phyloP scores from a whole-genome alignment of 371 early-diverging fungal species.

The Mucor sp. region DNA sequence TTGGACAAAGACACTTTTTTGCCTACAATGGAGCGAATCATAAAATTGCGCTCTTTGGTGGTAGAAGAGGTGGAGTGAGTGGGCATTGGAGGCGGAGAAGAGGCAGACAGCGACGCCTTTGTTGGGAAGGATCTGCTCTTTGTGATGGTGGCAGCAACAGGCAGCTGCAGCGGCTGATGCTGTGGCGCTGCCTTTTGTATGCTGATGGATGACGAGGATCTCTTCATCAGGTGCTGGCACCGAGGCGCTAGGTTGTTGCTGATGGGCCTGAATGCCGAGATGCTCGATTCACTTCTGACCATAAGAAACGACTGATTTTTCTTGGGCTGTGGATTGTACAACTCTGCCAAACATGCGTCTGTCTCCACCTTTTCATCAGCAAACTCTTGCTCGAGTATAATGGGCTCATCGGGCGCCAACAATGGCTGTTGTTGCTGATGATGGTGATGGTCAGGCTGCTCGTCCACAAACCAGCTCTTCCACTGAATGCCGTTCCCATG shows the following conservation, averaged over 20 bases:
- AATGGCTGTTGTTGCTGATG: not conserved
- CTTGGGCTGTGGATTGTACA: not conserved
- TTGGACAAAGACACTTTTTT: conserved; percentile 48
- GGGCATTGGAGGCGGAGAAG: conserved; percentile 21
- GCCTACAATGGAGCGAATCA: conserved; percentile 40
- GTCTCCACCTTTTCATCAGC: conserved; percentile 26
- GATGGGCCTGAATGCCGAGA: conserved; percentile 35
- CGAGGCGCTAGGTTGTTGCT: conserved; percentile 34
- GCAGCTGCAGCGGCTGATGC: not conserved
- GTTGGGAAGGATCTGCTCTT: conserved; percentile 46
- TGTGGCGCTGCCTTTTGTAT: not conserved
- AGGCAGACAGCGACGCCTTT: conserved; percentile 17
- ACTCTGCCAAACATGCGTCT: not conserved
- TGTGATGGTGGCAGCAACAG: conserved; percentile 18
- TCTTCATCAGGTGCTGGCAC: conserved; percentile 11
- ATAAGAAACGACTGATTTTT: conserved; percentile 12
- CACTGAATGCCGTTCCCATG: conserved; percentile 7
- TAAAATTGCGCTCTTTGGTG: conserved; percentile 28
- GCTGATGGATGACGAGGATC: not conserved
- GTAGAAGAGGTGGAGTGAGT: not conserved
- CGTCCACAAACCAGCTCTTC: conserved; percentile 25
- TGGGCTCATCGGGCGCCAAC: not conserved
- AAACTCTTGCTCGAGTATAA: conserved; percentile 7
- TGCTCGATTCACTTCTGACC: conserved; percentile 29
- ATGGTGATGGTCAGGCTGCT: not conserved